Base-by-base conservation (phyloP, 2,329 filamentous ascomycete species). In the Sporothrix dimorphospora region DNA sequence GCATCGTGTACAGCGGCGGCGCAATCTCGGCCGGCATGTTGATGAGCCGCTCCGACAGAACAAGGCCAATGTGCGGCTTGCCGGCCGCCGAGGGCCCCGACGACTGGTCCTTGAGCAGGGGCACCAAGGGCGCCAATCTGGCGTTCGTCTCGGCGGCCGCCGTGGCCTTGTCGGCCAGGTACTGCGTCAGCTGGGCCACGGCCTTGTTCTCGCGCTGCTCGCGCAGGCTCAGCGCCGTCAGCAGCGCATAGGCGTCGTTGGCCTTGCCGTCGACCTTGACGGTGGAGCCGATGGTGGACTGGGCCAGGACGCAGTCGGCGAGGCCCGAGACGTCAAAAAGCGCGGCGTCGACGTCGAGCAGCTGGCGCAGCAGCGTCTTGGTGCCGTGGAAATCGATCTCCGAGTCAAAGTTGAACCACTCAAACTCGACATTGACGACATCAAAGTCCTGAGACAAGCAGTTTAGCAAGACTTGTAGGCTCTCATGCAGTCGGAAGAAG, bases 211-310 rank as follows among this genome's bases (percentile, higher is more conserved):
- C 88, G 81, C 90, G 87, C 81, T 97, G 94, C 78, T 93, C 90
- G 71, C 90, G 86, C 65, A 96, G 83, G 79, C 97, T 98, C 73
- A 99, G 83, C 8, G 94, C 92, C 0, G 94, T 97, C 74, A 98
- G 85, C 81, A 99, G 93, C 12, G 95, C 94, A 81, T 96, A 98
- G 1, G 96, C 92, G 79, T 98, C 96, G 61, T 90, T 93, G 78
- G 94, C 94, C 79, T 96, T 94, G 77, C 94, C 94, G 77, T 98
- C 95, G n/a, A 96, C 93, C 83, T 99, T 99, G 76, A 98, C 94
- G 0, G 95, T 98, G 12, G 94, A 97, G 71, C 96, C 96, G 61
- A 99, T 90, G 24, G 92, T 89, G 11, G 93, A 90, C 81, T 99
- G 95, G 65, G 92, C 90, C 70, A 98, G 85, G 77, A 99, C 74